Conservation (phyloP, 106 monocot species). For the Cymbidium sinense region DNA sequence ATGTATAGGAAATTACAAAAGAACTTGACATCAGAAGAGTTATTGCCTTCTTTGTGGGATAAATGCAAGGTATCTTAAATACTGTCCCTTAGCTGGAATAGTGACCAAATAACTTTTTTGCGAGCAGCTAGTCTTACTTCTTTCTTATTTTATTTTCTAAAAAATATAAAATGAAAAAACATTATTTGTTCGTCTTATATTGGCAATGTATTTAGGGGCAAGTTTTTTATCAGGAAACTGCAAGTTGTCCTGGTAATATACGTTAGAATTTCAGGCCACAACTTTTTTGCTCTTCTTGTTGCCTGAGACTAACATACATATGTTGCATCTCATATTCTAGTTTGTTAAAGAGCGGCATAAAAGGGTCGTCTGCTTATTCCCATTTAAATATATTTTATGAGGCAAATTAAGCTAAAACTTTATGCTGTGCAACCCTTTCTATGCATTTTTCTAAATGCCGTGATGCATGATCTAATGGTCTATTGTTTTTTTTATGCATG, state of each 20-base stretch:
- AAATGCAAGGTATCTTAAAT: conserved; percentile 80
- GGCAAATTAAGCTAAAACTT: too few relatives aligned
- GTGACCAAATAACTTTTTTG: neutral
- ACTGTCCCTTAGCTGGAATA: neutral
- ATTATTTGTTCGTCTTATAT: neutral
- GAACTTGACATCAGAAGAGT: conserved; percentile 81
- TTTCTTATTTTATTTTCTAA: neutral
- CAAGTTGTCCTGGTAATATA: neutral
- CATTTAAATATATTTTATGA: too few relatives aligned
- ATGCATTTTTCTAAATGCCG: too few relatives aligned
- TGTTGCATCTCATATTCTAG: too few relatives aligned
- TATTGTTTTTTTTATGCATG: too few relatives aligned
- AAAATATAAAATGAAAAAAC: neutral
- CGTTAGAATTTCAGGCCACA: too few relatives aligned
- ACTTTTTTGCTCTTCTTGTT: too few relatives aligned
- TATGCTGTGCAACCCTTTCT: too few relatives aligned
- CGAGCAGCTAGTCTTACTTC: neutral
- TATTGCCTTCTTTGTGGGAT: conserved; percentile 94
- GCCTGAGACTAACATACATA: too few relatives aligned
- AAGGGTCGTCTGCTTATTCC: too few relatives aligned
- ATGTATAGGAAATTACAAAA: conserved; percentile 93
- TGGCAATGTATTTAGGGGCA: neutral
- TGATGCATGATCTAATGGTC: too few relatives aligned
- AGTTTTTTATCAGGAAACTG: neutral
- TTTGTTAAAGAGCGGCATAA: too few relatives aligned